These are phyloP conservation scores for Suillus discolor DNA, from an alignment of 768 basidiomycete genomes.

Conservation along the genomic window DNA sequence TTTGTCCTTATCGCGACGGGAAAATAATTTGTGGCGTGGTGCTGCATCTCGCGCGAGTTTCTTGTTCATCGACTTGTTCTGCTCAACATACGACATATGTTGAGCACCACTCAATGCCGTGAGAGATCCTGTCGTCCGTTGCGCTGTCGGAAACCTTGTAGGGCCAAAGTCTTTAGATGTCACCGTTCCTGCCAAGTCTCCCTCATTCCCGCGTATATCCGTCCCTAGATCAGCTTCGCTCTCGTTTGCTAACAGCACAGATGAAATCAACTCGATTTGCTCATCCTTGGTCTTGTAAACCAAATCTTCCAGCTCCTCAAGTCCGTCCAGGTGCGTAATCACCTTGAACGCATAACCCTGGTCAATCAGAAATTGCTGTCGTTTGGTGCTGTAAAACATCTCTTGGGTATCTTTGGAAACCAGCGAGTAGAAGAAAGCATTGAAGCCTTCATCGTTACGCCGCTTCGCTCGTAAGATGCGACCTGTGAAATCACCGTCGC, in stretches of 20 bases:
- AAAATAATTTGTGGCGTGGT: constrained; percentile 77
- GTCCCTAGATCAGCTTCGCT: constrained; percentile 85
- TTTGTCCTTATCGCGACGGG: constrained; percentile 80
- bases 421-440: constrained; percentile 99
- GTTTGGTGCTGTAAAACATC: constrained; percentile 99
- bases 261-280: constrained; percentile 95
- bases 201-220: constrained; percentile 82
- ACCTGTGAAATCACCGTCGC: constrained; percentile 45
- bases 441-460: constrained; percentile 98
- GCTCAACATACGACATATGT: constrained; percentile 92
- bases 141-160: constrained; percentile 63
- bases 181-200: constrained; percentile 82
- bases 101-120: constrained; percentile 85
- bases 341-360: constrained; percentile 99
- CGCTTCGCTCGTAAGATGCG: constrained; percentile 97
- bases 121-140: constrained; percentile 81
- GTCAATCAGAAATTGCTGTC: constrained; percentile 98
- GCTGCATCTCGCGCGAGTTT: constrained; percentile 57
- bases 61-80: constrained; percentile 91
- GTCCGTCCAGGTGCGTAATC: constrained; percentile 94
- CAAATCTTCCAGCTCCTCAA: constrained; percentile 82
- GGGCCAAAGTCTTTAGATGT: constrained; percentile 86
- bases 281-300: constrained; percentile 91
- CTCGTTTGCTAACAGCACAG: constrained; percentile 90
- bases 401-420: constrained; percentile 99